Conservation (phyloP, 75 land plant species). For the Adiantum capillusveneris region DNA sequence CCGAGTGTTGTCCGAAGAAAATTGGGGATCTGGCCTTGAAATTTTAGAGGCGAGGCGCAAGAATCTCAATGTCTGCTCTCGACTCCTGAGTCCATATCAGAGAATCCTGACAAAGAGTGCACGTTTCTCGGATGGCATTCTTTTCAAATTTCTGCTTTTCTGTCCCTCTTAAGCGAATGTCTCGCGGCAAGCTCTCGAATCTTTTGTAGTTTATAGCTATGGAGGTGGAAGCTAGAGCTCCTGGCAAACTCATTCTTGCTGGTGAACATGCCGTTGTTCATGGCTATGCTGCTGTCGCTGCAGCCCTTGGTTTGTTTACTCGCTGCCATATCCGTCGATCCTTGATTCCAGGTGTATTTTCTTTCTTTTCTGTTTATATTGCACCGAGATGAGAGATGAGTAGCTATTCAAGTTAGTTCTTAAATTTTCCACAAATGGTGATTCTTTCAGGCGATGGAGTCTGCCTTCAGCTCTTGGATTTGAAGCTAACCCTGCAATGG, state of each 20-base stretch:
- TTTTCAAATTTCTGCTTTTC: too few species aligned
- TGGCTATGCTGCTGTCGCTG: slow-evolving; percentile 76
- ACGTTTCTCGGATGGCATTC: too few species aligned
- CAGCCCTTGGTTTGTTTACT: slow-evolving; percentile 73
- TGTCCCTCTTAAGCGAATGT: too few species aligned
- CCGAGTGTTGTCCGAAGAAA: too few species aligned
- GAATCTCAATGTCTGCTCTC: too few species aligned
- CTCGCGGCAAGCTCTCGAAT: too few species aligned
- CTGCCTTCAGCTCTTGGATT: slow-evolving; percentile 43
- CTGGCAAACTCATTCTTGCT: slow-evolving; percentile 77
- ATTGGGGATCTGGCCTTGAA: too few species aligned
- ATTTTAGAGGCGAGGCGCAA: too few species aligned
- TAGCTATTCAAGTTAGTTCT: too few species aligned
- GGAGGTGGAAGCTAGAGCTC: slow-evolving; percentile 63
- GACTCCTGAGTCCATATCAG: too few species aligned
- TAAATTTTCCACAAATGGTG: background rate
- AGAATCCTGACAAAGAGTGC: too few species aligned
- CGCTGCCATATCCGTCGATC: slow-evolving; percentile 22
- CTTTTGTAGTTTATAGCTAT: background rate
- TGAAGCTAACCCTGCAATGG: slow-evolving; percentile 53
- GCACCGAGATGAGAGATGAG: too few species aligned
- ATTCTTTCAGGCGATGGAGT: slow-evolving; percentile 6
- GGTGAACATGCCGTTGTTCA: slow-evolving; percentile 98
- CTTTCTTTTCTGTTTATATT: background rate
- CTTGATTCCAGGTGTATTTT: background rate